A percentile compares a stretch with the other conserved stretches of the same genome.
Conservation (phyloP, 2,329 filamentous ascomycete genomes). For the Penicillium sp. region DNA sequence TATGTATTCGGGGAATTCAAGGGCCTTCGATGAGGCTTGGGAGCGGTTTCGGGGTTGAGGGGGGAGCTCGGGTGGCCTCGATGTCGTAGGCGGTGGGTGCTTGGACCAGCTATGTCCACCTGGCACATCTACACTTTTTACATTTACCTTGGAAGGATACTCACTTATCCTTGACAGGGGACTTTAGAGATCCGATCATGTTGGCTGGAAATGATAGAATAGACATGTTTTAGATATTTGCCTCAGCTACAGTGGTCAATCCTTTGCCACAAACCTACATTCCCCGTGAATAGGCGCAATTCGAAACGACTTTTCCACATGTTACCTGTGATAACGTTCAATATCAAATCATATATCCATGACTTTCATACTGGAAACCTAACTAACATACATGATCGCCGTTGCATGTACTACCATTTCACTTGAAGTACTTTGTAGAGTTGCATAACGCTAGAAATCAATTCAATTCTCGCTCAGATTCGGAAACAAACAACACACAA, state of each 20-base stretch:
- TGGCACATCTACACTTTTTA: background rate
- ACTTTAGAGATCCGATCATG: background rate
- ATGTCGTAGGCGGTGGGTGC: slow-evolving; percentile 29
- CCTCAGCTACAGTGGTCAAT: background rate
- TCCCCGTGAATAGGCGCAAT: background rate
- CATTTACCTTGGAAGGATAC: background rate
- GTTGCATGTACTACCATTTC: slow-evolving; percentile 6
- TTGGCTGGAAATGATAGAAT: background rate
- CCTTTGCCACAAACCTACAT: background rate
- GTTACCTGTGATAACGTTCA: background rate
- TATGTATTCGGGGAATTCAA: background rate
- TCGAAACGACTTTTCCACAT: background rate
- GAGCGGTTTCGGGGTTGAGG: slow-evolving; percentile 8
- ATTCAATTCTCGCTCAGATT: slow-evolving; percentile 20
- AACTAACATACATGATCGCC: background rate
- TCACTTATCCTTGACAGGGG: background rate
- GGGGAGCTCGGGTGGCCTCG: slow-evolving; percentile 20
- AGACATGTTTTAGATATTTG: background rate
- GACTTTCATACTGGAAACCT: background rate
- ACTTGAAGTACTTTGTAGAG: slow-evolving; percentile 9
- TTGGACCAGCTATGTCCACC: slow-evolving; percentile 11
- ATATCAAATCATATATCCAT: background rate
- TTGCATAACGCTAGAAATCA: slow-evolving; percentile 18
- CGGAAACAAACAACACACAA: background rate
- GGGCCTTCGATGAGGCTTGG: slow-evolving; percentile 15